Base-by-base conservation (phyloP, 2,329 filamentous ascomycete genomes). In the Sarocladium brachiariae region DNA sequence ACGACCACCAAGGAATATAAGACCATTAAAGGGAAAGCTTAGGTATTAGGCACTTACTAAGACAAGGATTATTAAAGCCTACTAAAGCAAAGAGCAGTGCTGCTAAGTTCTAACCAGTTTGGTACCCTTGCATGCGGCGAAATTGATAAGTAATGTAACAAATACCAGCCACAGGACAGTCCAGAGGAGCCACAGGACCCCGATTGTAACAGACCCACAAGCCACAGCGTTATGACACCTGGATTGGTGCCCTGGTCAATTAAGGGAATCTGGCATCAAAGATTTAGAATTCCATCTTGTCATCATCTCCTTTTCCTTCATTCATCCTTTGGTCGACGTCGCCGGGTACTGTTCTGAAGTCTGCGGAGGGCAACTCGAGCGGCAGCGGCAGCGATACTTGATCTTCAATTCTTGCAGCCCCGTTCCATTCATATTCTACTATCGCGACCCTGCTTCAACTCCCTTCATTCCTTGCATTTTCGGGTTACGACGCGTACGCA, bases 231-330 rank as follows among this genome's bases (percentile, higher is more conserved):
- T n/a, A n/a, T n/a, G n/a, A n/a, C n/a, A n/a, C n/a, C n/a, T n/a
- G n/a, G n/a, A n/a, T n/a, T n/a, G n/a, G n/a, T n/a, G n/a, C n/a
- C n/a, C n/a, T n/a, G n/a, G n/a, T n/a, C n/a, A n/a, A n/a, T n/a
- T n/a, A n/a, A n/a, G n/a, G n/a, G n/a, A n/a, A n/a, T n/a, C 39
- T 45, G 27, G 43, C 43, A 30, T 47, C 21, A 47, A 47, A 47
- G 43, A 47, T 31, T 47, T 47, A 33, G 43, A 47, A 47, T 47
- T 47, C 18, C 27, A n/a, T 47, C 43, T 31, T 31, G 21, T 47
- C n/a, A n/a, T 21, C 39, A 31, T 31, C 43, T 30, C 25, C 16
- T 23, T n/a, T 47, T 21, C 16, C 16, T 47, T 25, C 43, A 47
- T 13, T 21, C n/a, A 13, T n/a, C 14, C 14, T 6, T 47, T 25